Evolutionary conservation across 1,284 basidiomycete species (phyloP).

Genomic region (Stereum hirsutum): DNA sequence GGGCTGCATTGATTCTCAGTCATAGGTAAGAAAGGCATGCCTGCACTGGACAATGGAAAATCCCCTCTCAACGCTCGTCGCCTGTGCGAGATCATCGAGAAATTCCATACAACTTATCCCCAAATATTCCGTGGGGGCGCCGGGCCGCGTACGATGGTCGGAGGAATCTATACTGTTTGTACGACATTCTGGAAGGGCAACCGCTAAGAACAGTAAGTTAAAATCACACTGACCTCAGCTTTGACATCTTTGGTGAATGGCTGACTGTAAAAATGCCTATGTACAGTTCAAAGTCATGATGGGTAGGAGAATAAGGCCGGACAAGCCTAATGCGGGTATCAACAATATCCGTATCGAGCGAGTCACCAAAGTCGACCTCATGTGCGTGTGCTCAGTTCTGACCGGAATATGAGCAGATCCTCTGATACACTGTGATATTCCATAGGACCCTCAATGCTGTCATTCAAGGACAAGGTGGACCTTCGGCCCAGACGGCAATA

Average conservation of each 20-base stretch:
- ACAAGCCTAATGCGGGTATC: background rate
- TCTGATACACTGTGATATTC: background rate
- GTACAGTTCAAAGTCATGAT: background rate
- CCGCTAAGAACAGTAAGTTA: too few species aligned
- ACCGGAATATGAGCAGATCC: background rate
- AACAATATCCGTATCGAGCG: background rate
- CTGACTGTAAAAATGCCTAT: background rate
- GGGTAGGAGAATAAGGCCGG: background rate
- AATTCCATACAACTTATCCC: constrained; percentile 25
- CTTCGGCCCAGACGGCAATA: background rate
- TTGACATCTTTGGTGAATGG: constrained; percentile 6
- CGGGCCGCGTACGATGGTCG: constrained; percentile 34
- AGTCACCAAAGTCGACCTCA: background rate
- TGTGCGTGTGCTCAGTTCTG: background rate
- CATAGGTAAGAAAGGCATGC: background rate
- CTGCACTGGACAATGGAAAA: too few species aligned
- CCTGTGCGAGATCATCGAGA: constrained; percentile 24
- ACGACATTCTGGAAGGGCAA: constrained; percentile 16
- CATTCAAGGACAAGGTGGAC: background rate
- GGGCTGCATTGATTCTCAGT: background rate
- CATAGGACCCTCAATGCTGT: background rate
- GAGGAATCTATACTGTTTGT: constrained; percentile 28
- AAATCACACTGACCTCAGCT: too few species aligned
- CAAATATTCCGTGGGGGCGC: constrained; percentile 26
- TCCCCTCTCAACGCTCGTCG: constrained; percentile 3